Percentiles rank a stretch among this genome's conserved stretches.
Evolutionary conservation across 306 rosid species (phyloP).

Genomic region (Cicer judaicum): DNA sequence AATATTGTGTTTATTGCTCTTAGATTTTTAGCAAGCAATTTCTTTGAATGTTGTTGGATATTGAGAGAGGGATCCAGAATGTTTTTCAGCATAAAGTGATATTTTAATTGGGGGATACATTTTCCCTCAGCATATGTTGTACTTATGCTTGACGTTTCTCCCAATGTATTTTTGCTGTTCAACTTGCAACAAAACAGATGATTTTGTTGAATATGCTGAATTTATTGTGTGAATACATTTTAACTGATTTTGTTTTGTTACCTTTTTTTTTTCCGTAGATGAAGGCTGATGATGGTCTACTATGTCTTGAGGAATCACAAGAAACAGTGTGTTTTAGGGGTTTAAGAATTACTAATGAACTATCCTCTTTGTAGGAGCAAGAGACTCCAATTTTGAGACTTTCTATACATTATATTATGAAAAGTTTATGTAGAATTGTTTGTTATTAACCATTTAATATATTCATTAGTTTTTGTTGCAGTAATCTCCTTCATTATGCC

Average conservation of each 20-base stretch:
- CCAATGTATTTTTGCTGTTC: not conserved
- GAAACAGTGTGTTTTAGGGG: constrained; percentile 10
- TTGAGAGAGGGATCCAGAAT: not conserved
- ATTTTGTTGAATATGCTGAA: constrained; percentile 5
- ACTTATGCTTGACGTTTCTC: not conserved
- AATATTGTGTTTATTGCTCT: not conserved
- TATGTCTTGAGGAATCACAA: not conserved
- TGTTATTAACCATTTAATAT: constrained; percentile 8
- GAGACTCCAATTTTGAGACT: constrained; percentile 38
- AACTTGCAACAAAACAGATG: not conserved
- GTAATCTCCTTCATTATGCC: constrained; percentile 5
- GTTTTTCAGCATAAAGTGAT: not conserved
- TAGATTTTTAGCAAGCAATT: not conserved
- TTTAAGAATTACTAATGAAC: not conserved
- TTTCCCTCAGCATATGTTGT: not conserved
- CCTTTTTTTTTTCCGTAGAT: not conserved
- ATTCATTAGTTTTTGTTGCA: constrained; percentile 8
- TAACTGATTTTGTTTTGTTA: constrained; percentile 26
- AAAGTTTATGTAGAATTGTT: not conserved
- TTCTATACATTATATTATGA: not conserved
- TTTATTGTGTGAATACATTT: not conserved
- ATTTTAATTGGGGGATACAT: not conserved
- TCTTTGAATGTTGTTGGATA: not conserved
- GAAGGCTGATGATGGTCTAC: constrained; percentile 15
- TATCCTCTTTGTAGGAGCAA: not conserved